phyloP scores from a whole-genome alignment of 1,284 basidiomycete genomes.

The Athelia sp. region DNA sequence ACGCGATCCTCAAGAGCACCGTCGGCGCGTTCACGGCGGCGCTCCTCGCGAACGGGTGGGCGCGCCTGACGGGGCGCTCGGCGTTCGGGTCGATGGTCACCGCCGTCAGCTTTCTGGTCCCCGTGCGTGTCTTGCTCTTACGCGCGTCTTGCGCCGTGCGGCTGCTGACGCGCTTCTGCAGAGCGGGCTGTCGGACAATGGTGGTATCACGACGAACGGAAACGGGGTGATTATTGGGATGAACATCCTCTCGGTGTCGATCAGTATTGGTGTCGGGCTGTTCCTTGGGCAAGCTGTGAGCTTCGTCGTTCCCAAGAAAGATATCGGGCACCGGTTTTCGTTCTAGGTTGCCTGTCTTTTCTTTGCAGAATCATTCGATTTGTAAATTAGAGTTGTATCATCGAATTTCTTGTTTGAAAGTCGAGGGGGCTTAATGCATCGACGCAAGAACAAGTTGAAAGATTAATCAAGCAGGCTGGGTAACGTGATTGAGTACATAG shows the following conservation, averaged over 20 bases:
- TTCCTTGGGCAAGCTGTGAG: conserved; percentile 79
- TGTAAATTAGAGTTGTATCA: no score
- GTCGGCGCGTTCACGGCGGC: conserved; percentile 85
- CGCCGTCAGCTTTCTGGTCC: conserved; percentile 81
- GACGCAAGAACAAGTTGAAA: no score
- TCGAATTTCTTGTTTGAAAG: no score
- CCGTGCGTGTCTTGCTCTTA: conserved; percentile 18
- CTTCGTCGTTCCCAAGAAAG: no score
- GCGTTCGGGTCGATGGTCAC: conserved; percentile 89
- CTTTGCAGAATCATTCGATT: no score
- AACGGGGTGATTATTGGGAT: conserved; percentile 72
- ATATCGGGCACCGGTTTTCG: no score
- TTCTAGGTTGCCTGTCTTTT: no score
- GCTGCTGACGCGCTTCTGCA: conserved; percentile 22
- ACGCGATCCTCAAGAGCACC: conserved; percentile 80
- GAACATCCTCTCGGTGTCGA: conserved; percentile 85
- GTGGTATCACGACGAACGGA: conserved; percentile 68
- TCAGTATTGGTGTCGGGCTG: conserved; percentile 85
- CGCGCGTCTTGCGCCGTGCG: not conserved
- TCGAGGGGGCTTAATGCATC: no score
- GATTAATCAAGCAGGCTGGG: no score
- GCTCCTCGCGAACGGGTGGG: conserved; percentile 79
- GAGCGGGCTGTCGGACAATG: conserved; percentile 85
- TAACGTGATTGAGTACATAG: no score
- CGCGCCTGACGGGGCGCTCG: conserved; percentile 80